phyloP scores from a whole-genome alignment of 1,139 yeast genomes.

The Geotrichum fermentans region DNA sequence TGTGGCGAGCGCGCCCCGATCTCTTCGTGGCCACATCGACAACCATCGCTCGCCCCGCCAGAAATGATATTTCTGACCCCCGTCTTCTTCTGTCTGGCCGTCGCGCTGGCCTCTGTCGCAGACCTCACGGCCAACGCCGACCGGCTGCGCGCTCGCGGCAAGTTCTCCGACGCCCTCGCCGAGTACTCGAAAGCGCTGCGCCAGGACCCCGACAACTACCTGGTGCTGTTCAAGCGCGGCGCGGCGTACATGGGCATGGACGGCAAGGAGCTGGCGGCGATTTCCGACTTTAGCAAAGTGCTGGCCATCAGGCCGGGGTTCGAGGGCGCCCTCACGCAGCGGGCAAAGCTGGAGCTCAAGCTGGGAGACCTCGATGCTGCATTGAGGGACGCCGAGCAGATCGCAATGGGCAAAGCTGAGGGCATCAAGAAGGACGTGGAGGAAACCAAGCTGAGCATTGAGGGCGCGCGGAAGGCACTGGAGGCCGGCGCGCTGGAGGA shows the following conservation, averaged over 20 bases:
- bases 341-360: slow-evolving; percentile 35
- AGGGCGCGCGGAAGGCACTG: slow-evolving; percentile 16
- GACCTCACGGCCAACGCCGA: slow-evolving; percentile 14
- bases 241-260: slow-evolving; percentile 36
- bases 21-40: no score
- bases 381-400: slow-evolving; percentile 24
- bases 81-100: neutral
- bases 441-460: slow-evolving; percentile 18
- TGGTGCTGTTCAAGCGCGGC: slow-evolving; percentile 39
- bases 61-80: neutral
- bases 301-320: slow-evolving; percentile 37
- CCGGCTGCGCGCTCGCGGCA: slow-evolving; percentile 11
- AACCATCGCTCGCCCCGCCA: no score
- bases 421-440: slow-evolving; percentile 19
- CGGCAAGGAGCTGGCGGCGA: slow-evolving; percentile 37
- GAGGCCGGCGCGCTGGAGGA: slow-evolving; percentile 16
- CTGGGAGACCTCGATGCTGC: slow-evolving; percentile 37
- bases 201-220: slow-evolving; percentile 34
- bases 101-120: neutral
- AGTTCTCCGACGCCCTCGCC: slow-evolving; percentile 46
- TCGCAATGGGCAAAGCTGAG: slow-evolving; percentile 22
- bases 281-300: slow-evolving; percentile 36
- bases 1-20: neutral
- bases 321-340: slow-evolving; percentile 36
- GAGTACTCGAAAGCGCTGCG: slow-evolving; percentile 44